Evolutionary conservation across 305 asterid species (phyloP).

Genomic region (Rubia occidens): DNA sequence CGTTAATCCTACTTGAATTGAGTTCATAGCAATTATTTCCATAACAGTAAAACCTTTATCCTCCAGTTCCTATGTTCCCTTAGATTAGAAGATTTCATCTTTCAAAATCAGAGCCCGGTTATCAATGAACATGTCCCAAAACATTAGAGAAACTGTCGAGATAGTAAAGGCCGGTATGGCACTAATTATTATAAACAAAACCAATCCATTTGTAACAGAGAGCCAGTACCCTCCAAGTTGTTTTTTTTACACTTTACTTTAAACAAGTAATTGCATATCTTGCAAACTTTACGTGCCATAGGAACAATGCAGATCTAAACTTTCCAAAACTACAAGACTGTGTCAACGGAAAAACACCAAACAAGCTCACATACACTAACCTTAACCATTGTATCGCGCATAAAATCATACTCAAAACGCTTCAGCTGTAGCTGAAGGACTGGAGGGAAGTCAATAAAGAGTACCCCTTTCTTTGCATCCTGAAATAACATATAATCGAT

Average conservation of each 20-base stretch:
- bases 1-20: background rate
- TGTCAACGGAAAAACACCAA: background rate
- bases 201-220: background rate
- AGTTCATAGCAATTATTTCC: background rate
- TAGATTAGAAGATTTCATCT: background rate
- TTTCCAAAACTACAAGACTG: background rate
- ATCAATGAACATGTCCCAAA: background rate
- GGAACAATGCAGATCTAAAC: background rate
- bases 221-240: background rate
- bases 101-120: background rate
- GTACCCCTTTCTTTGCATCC: slow-evolving; percentile 98
- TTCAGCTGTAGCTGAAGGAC: slow-evolving; percentile 94
- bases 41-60: background rate
- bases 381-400: slow-evolving; percentile 96
- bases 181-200: background rate
- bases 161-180: background rate
- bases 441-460: slow-evolving; percentile 93
- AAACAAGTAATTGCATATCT: background rate
- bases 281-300: background rate
- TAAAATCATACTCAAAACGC: slow-evolving; percentile 92
- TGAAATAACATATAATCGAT: slow-evolving; percentile 24
- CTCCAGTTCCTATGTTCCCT: background rate
- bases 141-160: too few species aligned
- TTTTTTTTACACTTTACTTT: too few species aligned
- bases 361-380: slow-evolving; percentile 30